These are phyloP conservation scores for Plasmodium yoelii DNA, from an alignment of 169 alveolate species.

Conservation along the genomic window DNA sequence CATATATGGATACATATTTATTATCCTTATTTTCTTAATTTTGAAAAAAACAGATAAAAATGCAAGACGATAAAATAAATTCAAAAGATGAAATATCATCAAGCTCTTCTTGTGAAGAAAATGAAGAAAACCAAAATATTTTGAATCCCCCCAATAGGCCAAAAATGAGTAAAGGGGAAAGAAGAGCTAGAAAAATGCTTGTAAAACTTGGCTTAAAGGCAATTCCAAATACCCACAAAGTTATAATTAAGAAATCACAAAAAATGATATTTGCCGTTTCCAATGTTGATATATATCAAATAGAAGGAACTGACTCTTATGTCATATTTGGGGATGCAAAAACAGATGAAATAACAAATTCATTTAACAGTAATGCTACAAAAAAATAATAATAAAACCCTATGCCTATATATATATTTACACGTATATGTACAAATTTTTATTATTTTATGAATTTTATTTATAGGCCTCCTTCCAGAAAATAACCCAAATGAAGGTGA, in stretches of 20 bases:
- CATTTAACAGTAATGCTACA: slow-evolving; percentile 76
- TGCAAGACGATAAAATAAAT: slow-evolving; percentile 66
- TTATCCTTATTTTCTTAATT: too few species aligned
- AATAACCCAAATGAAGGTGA: slow-evolving; percentile 12
- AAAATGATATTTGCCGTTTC: slow-evolving; percentile 92
- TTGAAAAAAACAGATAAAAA: slow-evolving; percentile 9
- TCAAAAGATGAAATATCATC: slow-evolving; percentile 69
- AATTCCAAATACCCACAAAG: slow-evolving; percentile 93
- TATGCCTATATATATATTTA: neutral
- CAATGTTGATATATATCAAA: slow-evolving; percentile 95
- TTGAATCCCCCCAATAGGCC: slow-evolving; percentile 76
- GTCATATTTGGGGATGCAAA: slow-evolving; percentile 97
- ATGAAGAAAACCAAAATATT: slow-evolving; percentile 64
- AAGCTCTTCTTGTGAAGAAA: slow-evolving; percentile 73
- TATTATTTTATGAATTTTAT: neutral
- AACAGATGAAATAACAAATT: slow-evolving; percentile 91
- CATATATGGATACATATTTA: too few species aligned
- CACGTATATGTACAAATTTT: neutral
- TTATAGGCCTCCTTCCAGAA: slow-evolving; percentile 41
- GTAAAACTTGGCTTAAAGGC: slow-evolving; percentile 94
- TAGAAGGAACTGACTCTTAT: slow-evolving; percentile 93
- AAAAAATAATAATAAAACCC: neutral
- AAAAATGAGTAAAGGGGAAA: slow-evolving; percentile 93
- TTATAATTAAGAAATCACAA: slow-evolving; percentile 93
- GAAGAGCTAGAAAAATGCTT: slow-evolving; percentile 95